A percentile compares a stretch with the other conserved stretches of the same genome.
Evolutionary conservation across 2,329 filamentous ascomycete species (phyloP).

Genomic region (Xylariales sp.): DNA sequence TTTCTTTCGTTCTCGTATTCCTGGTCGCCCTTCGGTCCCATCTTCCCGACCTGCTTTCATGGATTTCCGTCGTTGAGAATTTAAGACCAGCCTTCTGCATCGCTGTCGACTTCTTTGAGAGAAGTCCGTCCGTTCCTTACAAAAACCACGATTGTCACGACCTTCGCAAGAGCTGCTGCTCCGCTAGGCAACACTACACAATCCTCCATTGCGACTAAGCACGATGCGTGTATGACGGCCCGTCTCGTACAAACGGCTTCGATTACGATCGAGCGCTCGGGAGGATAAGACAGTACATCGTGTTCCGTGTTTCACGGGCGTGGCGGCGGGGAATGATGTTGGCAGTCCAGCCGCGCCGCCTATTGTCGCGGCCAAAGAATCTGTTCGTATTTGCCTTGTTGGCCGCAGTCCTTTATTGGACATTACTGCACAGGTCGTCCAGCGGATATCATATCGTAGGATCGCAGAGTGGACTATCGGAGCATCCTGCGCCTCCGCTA

Average conservation of each 20-base stretch:
- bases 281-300: background rate
- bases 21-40: too few relatives aligned
- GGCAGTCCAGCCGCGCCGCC: constrained; percentile 26
- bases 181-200: background rate
- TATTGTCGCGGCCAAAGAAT: constrained; percentile 36
- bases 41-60: too few relatives aligned
- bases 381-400: constrained; percentile 36
- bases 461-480: constrained; percentile 11
- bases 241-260: background rate
- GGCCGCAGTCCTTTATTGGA: constrained; percentile 37
- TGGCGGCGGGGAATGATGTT: constrained; percentile 20
- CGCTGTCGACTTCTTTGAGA: constrained; percentile 30
- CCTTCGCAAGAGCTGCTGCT: background rate
- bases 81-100: background rate
- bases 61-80: background rate
- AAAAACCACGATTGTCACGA: constrained; percentile 17
- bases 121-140: constrained; percentile 30
- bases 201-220: background rate
- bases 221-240: constrained; percentile 1
- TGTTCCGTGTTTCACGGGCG: background rate
- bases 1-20: too few relatives aligned
- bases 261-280: background rate
- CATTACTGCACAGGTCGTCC: constrained; percentile 34
- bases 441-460: constrained; percentile 15
- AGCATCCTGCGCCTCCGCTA: background rate